phyloP scores from a whole-genome alignment of 208 protist species.

The Trypanosoma conorhini region DNA sequence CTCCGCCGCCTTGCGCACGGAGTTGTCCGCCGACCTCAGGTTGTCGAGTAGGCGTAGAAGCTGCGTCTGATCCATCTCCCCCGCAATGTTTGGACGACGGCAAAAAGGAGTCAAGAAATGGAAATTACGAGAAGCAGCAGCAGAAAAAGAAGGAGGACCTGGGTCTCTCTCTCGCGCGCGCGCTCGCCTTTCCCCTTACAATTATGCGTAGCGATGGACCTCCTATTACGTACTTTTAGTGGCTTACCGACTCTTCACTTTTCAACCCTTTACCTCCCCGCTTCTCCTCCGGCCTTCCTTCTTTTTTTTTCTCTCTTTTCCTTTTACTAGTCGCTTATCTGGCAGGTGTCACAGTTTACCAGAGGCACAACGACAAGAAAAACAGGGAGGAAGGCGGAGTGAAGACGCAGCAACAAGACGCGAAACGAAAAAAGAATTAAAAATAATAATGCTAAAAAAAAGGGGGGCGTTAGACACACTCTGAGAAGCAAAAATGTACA shows the following conservation, averaged over 20 bases:
- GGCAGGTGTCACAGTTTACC: background rate
- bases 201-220: background rate
- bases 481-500: no score
- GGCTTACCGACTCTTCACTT: background rate
- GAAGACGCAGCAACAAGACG: background rate
- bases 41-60: slow-evolving; percentile 46
- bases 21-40: slow-evolving; percentile 67
- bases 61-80: slow-evolving; percentile 48
- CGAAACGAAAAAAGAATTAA: background rate
- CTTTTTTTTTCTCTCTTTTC: background rate
- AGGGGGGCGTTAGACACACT: no score
- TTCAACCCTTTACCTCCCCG: background rate
- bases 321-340: background rate
- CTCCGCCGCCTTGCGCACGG: slow-evolving; percentile 67
- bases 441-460: no score
- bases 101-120: slow-evolving; percentile 10
- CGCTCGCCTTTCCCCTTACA: background rate
- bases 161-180: background rate
- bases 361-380: background rate
- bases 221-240: background rate
- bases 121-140: background rate
- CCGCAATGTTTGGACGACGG: background rate
- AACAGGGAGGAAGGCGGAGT: background rate
- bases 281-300: background rate
- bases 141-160: no score